Evolutionary conservation across 1,284 basidiomycete genomes (phyloP).

Genomic region (Trichosporon inkin): DNA sequence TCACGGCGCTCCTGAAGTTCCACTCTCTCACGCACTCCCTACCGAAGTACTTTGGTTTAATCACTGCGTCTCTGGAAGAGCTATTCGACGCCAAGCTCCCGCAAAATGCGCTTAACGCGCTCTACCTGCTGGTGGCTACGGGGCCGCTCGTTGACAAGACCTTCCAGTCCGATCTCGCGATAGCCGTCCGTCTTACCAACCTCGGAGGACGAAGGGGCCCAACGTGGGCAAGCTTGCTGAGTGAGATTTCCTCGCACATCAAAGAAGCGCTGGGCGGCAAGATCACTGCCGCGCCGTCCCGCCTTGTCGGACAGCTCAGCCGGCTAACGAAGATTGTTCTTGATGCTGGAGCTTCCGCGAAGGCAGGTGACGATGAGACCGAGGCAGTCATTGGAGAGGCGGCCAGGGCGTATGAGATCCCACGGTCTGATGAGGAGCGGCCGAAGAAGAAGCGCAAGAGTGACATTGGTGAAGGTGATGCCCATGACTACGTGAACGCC

Average conservation of each 20-base stretch:
- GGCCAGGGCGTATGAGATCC: constrained; percentile 16
- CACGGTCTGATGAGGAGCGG: not conserved
- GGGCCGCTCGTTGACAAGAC: constrained; percentile 25
- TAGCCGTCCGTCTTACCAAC: constrained; percentile 15
- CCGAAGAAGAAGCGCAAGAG: constrained; percentile 20
- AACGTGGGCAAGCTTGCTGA: constrained; percentile 18
- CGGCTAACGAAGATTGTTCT: constrained; percentile 18
- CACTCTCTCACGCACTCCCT: constrained; percentile 37
- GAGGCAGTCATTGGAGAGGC: constrained; percentile 16
- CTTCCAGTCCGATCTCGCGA: constrained; percentile 15
- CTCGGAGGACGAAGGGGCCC: constrained; percentile 20
- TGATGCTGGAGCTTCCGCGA: constrained; percentile 17
- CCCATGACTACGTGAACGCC: constrained; percentile 12
- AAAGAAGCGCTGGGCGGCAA: not conserved
- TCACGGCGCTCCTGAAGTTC: constrained; percentile 30
- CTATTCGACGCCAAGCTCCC: constrained; percentile 25
- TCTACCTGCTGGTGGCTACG: constrained; percentile 28
- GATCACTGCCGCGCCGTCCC: not conserved
- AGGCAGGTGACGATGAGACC: constrained; percentile 16
- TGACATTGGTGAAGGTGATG: not conserved
- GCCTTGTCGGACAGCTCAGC: constrained; percentile 9
- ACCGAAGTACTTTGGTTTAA: constrained; percentile 24
- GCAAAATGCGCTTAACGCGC: constrained; percentile 21
- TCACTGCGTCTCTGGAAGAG: constrained; percentile 13
- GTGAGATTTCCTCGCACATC: constrained; percentile 10